A percentile compares a stretch with the other conserved stretches of the same genome.
Conservation (phyloP, 257 asterid genomes). For the Misopates orontium region DNA sequence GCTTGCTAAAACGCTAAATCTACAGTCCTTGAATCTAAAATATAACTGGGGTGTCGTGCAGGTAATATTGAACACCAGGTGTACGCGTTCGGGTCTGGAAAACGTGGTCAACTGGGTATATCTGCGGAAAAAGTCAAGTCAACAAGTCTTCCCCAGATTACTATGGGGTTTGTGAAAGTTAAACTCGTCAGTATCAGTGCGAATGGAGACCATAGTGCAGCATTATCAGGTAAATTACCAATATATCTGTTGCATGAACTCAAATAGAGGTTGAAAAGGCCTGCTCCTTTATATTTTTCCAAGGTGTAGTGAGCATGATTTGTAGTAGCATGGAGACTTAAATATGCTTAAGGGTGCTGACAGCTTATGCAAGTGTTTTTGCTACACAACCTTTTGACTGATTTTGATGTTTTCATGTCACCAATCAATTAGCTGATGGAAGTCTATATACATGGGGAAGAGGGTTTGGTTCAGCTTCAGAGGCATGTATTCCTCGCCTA, state of each 20-base stretch:
- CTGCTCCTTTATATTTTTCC: not conserved
- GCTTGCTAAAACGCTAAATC: not conserved
- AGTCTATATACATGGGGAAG: slow-evolving; percentile 84
- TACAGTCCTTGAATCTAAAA: not conserved
- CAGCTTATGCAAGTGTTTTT: slow-evolving; percentile 17
- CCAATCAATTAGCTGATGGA: slow-evolving; percentile 50
- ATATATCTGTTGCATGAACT: slow-evolving; percentile 3
- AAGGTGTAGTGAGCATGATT: slow-evolving; percentile 3
- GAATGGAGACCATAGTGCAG: slow-evolving; percentile 98
- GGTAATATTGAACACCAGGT: slow-evolving; percentile 50
- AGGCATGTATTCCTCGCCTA: slow-evolving; percentile 42
- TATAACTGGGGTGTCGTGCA: slow-evolving; percentile 20
- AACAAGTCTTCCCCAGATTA: slow-evolving; percentile 55
- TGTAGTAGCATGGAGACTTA: slow-evolving; percentile 8
- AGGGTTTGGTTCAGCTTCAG: slow-evolving; percentile 57
- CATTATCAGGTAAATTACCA: slow-evolving; percentile 58
- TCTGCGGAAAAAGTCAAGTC: slow-evolving; percentile 56
- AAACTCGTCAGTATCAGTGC: slow-evolving; percentile 45
- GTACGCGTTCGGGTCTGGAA: slow-evolving; percentile 85
- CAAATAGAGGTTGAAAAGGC: not conserved
- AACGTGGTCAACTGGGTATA: slow-evolving; percentile 87
- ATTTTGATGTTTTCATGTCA: slow-evolving; percentile 19
- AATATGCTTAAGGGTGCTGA: not conserved
- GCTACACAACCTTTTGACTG: slow-evolving; percentile 10
- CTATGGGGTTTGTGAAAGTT: slow-evolving; percentile 53